Evolutionary conservation across 1,139 yeast species (phyloP), one percentile per base, ranked within the genome.

Genomic region (Yamadazyma jaroonii): DNA sequence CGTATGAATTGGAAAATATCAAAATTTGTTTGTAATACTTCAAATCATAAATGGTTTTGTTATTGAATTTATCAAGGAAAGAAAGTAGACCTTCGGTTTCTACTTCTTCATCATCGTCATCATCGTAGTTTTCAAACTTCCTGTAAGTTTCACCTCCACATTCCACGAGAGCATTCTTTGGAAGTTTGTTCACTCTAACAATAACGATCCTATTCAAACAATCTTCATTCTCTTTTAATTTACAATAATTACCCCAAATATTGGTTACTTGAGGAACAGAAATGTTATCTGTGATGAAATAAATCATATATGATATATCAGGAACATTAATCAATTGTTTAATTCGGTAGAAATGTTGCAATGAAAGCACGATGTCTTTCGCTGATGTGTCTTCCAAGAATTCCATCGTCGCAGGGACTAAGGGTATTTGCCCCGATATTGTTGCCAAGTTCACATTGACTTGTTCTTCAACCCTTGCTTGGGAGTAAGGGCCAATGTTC

Each of bases 401-500:
- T 3, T 59, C 71, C 92, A 90, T 85, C 4, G 77, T 60, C 0
- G 77, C 59, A 0, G 98, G 97, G 3, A 84, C 56, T 33, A 92
- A 65, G 1, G 96, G 95, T 29, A 92, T 90, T 60, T 92, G 97
- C 0, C 98, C 98, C 30, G 97, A 87, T n/a, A 89, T 62, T 30
- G 79, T 74, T 0, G 85, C 80, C 6, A 78, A 50, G 28, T 66
- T 59, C 40, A 57, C 55, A 6, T 39, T 39, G 23, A 74, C 70
- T 12, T 61, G 62, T 6, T 57, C 56, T 38, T 71, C 75, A 35
- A 78, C 65, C 9, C 81, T 77, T 1, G 92, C 77, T 59, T 92
- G 98, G 0, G 98, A 90, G 56, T 92, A 92, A 0, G 98, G 98
- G 0, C 98, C 98, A 39, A 92, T 92, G 50, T 92, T 92, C 32